Evolutionary conservation across 208 protist genomes (phyloP), one percentile per base, ranked within the genome.

Genomic region (Wallacemonas collosoma): DNA sequence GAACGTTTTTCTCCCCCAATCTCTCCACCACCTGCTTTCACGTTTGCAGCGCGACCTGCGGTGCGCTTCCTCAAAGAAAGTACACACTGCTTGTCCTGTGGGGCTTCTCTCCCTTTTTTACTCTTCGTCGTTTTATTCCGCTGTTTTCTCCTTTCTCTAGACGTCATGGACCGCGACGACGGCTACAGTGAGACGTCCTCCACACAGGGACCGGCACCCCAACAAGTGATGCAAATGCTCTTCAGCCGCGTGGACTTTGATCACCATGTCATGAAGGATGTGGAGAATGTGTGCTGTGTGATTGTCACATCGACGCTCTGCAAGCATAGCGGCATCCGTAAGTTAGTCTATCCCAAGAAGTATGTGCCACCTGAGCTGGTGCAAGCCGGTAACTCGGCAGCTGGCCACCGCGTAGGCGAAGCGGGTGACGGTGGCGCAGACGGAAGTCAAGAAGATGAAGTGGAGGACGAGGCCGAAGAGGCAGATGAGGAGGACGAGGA

Each of bases 251-350:
- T 86, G 40, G 87, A 95, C 53, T 95, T 95, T 76, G 62, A 90
- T 8, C 44, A 79, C 2, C 75, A 81, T 41, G 82, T 95, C 2
- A 39, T 39, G 35, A 77, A 84, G 44, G 91, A 95, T 54, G 39
- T 61, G 17, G 82, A 85, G 45, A 90, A 86, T 61, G 68, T 95
- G 35, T 93, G 88, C 78, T 89, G 81, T 43, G 61, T 95, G 9
- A 71, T 95, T 38, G 81, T 95, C 1, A 93, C 86, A 6, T 91
- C 85, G n/a, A 94, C 88, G 9, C 64, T 95, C 48, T 95, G 91
- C 71, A 62, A 72, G 0, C 83, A 87, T 54, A 92, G 91, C 75
- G 83, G 85, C 54, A 82, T 89, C 51, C 75, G 71, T 0, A 83
- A 78, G 53, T 73, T 89, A 26, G 45, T 54, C 3, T 92, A 92